Evolutionary conservation across 2,329 filamentous ascomycete species (phyloP).

Genomic region (Penicillium italicum): DNA sequence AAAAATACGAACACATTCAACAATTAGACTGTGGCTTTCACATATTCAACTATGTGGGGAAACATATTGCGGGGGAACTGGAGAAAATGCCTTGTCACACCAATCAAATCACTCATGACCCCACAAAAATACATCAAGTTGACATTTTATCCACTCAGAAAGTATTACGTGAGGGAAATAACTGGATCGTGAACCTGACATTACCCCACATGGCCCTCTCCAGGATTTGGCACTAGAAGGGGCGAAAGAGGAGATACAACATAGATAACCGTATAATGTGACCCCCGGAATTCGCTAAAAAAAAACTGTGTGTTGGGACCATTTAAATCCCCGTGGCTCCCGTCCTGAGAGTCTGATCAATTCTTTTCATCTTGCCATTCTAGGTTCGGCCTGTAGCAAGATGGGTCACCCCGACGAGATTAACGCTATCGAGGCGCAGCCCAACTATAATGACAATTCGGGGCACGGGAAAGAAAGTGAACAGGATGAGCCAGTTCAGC

Average conservation of each 20-base stretch:
- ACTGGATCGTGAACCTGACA: background rate
- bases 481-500: constrained; percentile 3
- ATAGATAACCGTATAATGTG: background rate
- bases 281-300: constrained; percentile 11
- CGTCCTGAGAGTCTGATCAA: background rate
- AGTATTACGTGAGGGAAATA: background rate
- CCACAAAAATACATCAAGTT: background rate
- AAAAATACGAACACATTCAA: background rate
- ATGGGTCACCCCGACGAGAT: constrained; percentile 14
- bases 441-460: background rate
- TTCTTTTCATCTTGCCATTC: background rate
- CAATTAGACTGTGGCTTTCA: background rate
- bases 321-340: background rate
- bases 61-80: background rate
- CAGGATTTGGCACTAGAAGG: constrained; percentile 1
- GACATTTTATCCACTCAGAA: background rate
- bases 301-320: constrained; percentile 1
- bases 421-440: constrained; percentile 10
- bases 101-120: background rate
- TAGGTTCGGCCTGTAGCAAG: background rate
- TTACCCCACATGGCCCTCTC: background rate
- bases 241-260: constrained; percentile 2
- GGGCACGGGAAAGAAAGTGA: constrained; percentile 1
- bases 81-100: background rate
- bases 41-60: background rate